A percentile compares a stretch with the other conserved stretches of the same genome.
phyloP scores from a whole-genome alignment of 441 rosid species.

The Pelargonium exstipulatum region DNA sequence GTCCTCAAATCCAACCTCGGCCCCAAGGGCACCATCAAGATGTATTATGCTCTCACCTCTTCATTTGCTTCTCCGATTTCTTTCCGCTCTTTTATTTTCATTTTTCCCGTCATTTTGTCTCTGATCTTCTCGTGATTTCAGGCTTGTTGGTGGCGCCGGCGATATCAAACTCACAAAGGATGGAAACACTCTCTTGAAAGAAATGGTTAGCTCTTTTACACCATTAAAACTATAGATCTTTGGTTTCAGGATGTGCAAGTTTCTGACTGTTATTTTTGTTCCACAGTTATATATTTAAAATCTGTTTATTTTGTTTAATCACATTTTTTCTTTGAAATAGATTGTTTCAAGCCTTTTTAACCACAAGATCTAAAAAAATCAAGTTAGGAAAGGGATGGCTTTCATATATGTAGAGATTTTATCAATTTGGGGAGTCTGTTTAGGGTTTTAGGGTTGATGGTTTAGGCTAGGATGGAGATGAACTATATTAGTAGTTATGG shows the following conservation, averaged over 20 bases:
- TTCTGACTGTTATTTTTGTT: not conserved
- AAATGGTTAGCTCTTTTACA: slow-evolving; percentile 50
- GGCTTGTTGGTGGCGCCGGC: slow-evolving; percentile 98
- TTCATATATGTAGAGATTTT: not conserved
- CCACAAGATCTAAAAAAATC: not conserved
- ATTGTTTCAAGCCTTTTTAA: not conserved
- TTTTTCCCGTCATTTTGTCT: not conserved
- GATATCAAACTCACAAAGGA: slow-evolving; percentile 96
- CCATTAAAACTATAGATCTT: slow-evolving; percentile 22
- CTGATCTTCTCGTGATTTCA: slow-evolving; percentile 20
- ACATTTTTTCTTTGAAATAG: too few relatives aligned
- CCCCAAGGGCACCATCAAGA: slow-evolving; percentile 95
- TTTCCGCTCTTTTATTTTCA: not conserved
- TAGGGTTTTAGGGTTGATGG: not conserved
- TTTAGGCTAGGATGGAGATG: not conserved
- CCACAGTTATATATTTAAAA: too few relatives aligned
- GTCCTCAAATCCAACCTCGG: slow-evolving; percentile 91
- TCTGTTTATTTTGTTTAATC: too few relatives aligned
- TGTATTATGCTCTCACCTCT: slow-evolving; percentile 30
- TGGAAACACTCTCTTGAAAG: slow-evolving; percentile 87
- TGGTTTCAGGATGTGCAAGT: not conserved
- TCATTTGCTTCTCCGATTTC: not conserved
- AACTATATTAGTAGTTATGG: too few relatives aligned
- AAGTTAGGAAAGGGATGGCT: not conserved
- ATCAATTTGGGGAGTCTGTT: not conserved